Evolutionary conservation across 306 rosid species (phyloP), one percentile per base, ranked within the genome.

Genomic region (Prosopis cineraria): DNA sequence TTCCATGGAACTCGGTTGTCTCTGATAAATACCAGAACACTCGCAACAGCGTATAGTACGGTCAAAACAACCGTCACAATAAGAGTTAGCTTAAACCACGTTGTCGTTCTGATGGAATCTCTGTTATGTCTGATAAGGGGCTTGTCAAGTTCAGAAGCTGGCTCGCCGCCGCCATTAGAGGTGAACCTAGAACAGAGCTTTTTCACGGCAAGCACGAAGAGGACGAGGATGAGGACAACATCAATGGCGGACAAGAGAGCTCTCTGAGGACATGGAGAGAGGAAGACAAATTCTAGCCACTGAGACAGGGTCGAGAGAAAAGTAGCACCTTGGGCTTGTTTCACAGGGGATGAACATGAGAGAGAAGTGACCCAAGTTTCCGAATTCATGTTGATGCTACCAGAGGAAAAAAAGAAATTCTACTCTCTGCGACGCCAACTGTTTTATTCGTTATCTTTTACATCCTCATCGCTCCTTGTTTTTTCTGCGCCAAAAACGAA

Each of bases 221-320:
- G 84, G 6, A 84, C 33, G 58, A 90, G 70, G 72, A 92, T 14
- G 77, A 94, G 87, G 6, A 92, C 33, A 30, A 80, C 24, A 58
- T 89, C 86, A 58, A 92, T 50, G 9, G 81, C 73, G 41, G 97
- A 88, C 2, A 85, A 65, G 20, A 94, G 75, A 78, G 89, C 91
- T 82, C 98, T 87, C 71, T 94, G 98, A 24, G 97, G 92, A 67
- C 98, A 94, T 30, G 98, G 97, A 5, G 95, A 87, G 66, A 94
- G 93, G 70, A 90, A 85, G 70, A 89, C 22, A 81, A 92, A 92
- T 82, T 88, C 76, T 34, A 94, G 84, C 97, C 95, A 89, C 53
- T 84, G 92, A 40, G 85, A 50, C 9, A 81, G 3, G 43, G 78
- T 43, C 76, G 91, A 41, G 31, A 70, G n/a, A 24, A 81, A 72